Percentiles rank a stretch among this genome's conserved stretches.
Evolutionary conservation across 495 filamentous ascomycete genomes (phyloP).

Genomic region (Penicillium silybi): DNA sequence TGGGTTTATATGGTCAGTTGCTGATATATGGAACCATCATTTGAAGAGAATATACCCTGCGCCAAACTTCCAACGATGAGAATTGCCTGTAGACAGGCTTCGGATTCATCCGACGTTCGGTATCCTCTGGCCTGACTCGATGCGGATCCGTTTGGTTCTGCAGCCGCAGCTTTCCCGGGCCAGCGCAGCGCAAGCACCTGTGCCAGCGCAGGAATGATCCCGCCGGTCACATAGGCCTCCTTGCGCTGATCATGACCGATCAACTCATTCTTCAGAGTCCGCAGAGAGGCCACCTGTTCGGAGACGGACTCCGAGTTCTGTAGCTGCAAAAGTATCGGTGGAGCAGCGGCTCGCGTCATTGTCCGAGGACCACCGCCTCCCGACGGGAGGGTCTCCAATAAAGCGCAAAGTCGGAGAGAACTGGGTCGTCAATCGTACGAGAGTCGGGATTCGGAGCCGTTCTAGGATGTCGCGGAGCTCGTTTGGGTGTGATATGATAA

Average conservation of each 20-base stretch:
- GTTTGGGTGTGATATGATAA: neutral
- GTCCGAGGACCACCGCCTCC: conserved; percentile 36
- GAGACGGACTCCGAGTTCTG: conserved; percentile 54
- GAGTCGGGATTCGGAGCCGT: neutral
- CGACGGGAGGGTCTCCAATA: conserved; percentile 8
- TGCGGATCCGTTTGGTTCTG: conserved; percentile 32
- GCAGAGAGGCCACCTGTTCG: conserved; percentile 62
- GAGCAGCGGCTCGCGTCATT: conserved; percentile 47
- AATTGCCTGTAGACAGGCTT: conserved; percentile 71
- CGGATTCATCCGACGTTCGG: conserved; percentile 50
- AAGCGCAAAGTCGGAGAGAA: neutral
- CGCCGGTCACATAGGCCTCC: conserved; percentile 64
- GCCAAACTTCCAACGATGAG: conserved; percentile 79
- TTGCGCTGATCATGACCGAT: conserved; percentile 88
- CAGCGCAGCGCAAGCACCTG: conserved; percentile 49
- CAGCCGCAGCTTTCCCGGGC: conserved; percentile 24
- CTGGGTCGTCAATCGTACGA: neutral
- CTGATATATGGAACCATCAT: neutral
- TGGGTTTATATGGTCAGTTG: conserved; percentile 33
- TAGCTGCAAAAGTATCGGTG: conserved; percentile 60
- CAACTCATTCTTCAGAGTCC: conserved; percentile 78
- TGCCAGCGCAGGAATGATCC: conserved; percentile 65
- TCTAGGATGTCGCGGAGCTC: neutral
- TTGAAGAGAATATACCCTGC: conserved; percentile 55
- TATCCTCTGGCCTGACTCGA: conserved; percentile 14